Percentiles rank a stretch among this genome's conserved stretches.
These are phyloP conservation scores for Xanthoconium purpureum DNA, from an alignment of 768 basidiomycete genomes.

Conservation along the genomic window DNA sequence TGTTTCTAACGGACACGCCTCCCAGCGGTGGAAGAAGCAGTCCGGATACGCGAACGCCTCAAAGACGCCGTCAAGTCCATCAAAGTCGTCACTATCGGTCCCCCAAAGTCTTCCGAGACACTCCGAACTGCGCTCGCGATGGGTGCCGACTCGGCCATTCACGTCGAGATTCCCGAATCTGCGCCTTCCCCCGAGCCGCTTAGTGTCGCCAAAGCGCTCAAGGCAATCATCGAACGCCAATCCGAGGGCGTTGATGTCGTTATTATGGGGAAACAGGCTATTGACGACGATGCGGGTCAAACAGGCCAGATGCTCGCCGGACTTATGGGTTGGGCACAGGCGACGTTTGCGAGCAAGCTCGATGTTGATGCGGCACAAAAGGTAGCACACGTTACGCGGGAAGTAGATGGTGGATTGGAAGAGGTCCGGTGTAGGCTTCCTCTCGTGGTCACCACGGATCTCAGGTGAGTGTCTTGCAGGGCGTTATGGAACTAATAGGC, in stretches of 20 bases:
- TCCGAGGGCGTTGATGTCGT: constrained; percentile 73
- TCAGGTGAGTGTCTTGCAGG: constrained; percentile 57
- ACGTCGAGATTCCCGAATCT: constrained; percentile 79
- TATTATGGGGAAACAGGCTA: constrained; percentile 96
- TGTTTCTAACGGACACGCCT: not conserved
- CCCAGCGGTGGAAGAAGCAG: constrained; percentile 93
- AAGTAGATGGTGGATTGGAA: constrained; percentile 93
- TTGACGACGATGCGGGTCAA: constrained; percentile 94
- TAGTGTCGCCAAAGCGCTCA: constrained; percentile 82
- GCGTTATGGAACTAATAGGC: not conserved
- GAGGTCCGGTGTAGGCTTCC: constrained; percentile 79
- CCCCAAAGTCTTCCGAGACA: constrained; percentile 83
- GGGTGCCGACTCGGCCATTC: constrained; percentile 92
- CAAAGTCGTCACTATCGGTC: constrained; percentile 91
- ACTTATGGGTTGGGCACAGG: constrained; percentile 88
- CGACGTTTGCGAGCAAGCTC: constrained; percentile 90
- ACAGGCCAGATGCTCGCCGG: constrained; percentile 98
- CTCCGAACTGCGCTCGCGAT: constrained; percentile 96
- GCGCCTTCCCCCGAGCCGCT: constrained; percentile 83
- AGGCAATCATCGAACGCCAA: constrained; percentile 66
- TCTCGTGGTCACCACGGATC: constrained; percentile 86
- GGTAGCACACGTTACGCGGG: constrained; percentile 71
- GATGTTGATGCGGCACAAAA: constrained; percentile 63
- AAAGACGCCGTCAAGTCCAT: constrained; percentile 80
- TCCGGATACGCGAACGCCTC: constrained; percentile 84